A percentile compares a stretch with the other conserved stretches of the same genome.
Evolutionary conservation across 345 rosid genomes (phyloP).

Genomic region (Raphanus sativus): DNA sequence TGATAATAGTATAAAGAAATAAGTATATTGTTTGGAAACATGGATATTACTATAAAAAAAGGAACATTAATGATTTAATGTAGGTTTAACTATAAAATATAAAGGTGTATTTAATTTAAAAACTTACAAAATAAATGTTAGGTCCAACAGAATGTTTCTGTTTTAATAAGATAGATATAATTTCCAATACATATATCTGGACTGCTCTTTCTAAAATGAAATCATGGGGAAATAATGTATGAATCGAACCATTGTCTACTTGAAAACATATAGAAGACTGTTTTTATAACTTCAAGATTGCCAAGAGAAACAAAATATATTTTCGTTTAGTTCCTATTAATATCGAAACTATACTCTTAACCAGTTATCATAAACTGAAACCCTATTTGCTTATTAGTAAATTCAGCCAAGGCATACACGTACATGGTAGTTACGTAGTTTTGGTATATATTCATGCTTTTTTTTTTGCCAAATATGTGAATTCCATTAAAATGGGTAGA

Average conservation of each 20-base stretch:
- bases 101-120: too few species aligned
- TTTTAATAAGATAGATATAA: too few species aligned
- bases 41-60: too few species aligned
- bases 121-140: too few species aligned
- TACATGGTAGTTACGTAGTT: neutral
- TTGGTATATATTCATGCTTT: neutral
- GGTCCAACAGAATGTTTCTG: too few species aligned
- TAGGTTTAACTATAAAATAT: too few species aligned
- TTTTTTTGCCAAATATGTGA: neutral
- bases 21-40: too few species aligned
- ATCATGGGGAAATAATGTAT: neutral
- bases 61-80: too few species aligned
- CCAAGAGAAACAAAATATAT: neutral
- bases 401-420: neutral
- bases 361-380: neutral
- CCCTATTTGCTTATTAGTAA: neutral
- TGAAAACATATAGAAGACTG: neutral
- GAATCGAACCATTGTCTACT: slow-evolving; percentile 14
- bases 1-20: too few species aligned
- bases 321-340: neutral
- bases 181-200: neutral
- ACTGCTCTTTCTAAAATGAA: neutral
- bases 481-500: neutral
- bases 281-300: neutral
- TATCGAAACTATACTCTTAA: neutral